A percentile compares a stretch with the other conserved stretches of the same genome.
These are phyloP conservation scores for Sindora glabra DNA, from an alignment of 306 rosid species.

Conservation along the genomic window DNA sequence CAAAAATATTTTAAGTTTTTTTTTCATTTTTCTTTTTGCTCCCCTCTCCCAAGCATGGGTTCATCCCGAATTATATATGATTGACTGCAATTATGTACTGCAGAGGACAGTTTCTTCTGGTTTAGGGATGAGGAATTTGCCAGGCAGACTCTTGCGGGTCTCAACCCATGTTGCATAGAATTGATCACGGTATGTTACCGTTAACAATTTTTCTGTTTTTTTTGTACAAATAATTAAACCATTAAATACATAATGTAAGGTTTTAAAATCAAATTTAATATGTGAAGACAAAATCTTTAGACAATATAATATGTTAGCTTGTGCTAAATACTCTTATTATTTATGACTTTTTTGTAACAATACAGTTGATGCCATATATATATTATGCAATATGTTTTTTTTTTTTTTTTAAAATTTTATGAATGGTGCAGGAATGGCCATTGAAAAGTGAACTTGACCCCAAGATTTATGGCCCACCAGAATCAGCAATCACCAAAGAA, in stretches of 20 bases:
- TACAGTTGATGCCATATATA: neutral
- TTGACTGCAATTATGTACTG: too few relatives aligned
- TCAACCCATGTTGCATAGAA: conserved; percentile 63
- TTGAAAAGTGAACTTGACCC: conserved; percentile 72
- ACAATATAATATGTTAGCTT: too few relatives aligned
- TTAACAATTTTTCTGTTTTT: neutral
- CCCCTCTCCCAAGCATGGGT: too few relatives aligned
- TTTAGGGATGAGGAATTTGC: conserved; percentile 71
- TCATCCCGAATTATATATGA: too few relatives aligned
- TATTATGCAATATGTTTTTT: neutral
- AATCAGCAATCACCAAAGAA: conserved; percentile 59
- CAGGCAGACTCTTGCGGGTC: conserved; percentile 87
- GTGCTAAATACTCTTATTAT: conserved; percentile 5
- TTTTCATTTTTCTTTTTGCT: too few relatives aligned
- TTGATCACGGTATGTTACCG: conserved; percentile 52
- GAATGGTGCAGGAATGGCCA: conserved; percentile 72
- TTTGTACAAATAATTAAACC: too few relatives aligned
- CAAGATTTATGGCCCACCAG: conserved; percentile 53
- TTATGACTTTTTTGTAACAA: too few relatives aligned
- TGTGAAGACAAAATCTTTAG: too few relatives aligned
- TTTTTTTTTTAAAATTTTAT: too few relatives aligned
- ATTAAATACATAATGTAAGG: too few relatives aligned
- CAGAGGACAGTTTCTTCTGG: conserved; percentile 89
- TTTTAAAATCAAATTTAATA: too few relatives aligned
- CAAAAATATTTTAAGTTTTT: too few relatives aligned